Evolutionary conservation across 78 protist species (phyloP).

Genomic region (Cavenderia fasciculata): DNA sequence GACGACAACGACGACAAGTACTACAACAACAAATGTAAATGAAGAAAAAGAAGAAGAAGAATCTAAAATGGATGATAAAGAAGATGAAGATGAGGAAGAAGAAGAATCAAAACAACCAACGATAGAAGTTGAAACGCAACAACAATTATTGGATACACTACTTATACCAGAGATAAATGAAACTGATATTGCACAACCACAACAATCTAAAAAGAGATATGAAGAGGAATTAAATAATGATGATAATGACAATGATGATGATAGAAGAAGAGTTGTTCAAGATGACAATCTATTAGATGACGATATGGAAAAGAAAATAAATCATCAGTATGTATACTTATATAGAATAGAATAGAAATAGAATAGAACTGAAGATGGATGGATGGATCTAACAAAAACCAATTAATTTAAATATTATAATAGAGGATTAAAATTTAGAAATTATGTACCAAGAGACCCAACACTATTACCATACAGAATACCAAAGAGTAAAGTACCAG

Average conservation of each 20-base stretch:
- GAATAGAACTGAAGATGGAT: too few relatives aligned
- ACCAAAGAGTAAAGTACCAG: constrained; percentile 43
- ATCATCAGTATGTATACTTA: not conserved
- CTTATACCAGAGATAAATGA: not conserved
- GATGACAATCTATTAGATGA: not conserved
- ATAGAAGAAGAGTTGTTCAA: not conserved
- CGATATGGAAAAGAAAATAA: not conserved
- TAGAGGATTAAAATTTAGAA: constrained; percentile 75
- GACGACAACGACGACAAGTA: not conserved
- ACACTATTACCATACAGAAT: constrained; percentile 22
- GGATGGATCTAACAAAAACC: not conserved
- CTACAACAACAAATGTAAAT: not conserved
- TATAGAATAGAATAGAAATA: not conserved
- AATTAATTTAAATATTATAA: not conserved
- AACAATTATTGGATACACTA: not conserved
- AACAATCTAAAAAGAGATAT: not conserved
- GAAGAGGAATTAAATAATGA: not conserved
- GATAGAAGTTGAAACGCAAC: not conserved
- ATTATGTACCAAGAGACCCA: constrained; percentile 51
- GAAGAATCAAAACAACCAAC: not conserved
- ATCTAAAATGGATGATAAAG: not conserved
- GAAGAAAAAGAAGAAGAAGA: not conserved
- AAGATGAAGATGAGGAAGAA: not conserved
- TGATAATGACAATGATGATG: not conserved
- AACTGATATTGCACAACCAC: not conserved